Conservation (phyloP, 441 rosid species). For the Arabidopsis lyrata region DNA sequence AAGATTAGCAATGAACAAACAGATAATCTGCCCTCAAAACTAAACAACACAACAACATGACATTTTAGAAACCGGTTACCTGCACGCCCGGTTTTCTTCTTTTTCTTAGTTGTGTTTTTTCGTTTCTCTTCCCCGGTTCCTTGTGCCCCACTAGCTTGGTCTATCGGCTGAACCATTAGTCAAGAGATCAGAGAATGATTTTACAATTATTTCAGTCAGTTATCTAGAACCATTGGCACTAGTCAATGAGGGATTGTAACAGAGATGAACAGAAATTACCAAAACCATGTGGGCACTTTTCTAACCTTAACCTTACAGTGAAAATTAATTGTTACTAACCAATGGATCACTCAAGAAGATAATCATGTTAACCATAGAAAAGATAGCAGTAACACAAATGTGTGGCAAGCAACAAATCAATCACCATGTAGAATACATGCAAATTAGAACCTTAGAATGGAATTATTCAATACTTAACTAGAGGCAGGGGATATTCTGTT, state of each 20-base stretch:
- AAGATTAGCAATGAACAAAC: neutral
- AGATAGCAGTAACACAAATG: slow-evolving; percentile 1
- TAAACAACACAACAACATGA: slow-evolving; percentile 12
- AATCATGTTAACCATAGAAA: slow-evolving; percentile 4
- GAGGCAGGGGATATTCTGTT: slow-evolving; percentile 12
- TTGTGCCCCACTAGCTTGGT: slow-evolving; percentile 40
- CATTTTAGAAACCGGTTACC: slow-evolving; percentile 45
- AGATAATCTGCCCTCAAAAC: neutral
- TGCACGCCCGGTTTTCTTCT: slow-evolving; percentile 52
- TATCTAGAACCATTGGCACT: neutral
- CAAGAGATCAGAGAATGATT: slow-evolving; percentile 40
- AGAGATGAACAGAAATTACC: neutral
- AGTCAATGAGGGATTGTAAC: neutral
- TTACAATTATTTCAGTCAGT: slow-evolving; percentile 11
- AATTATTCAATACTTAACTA: neutral
- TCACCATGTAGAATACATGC: neutral
- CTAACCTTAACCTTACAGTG: neutral
- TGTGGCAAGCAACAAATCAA: slow-evolving; percentile 2
- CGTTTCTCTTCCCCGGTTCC: slow-evolving; percentile 47
- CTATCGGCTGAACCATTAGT: slow-evolving; percentile 41
- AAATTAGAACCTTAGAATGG: neutral
- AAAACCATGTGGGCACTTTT: slow-evolving; percentile 4
- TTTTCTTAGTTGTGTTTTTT: slow-evolving; percentile 46
- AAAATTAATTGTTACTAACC: neutral
- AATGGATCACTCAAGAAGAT: neutral